phyloP scores from a whole-genome alignment of 73 alveolate genomes.

The Paramecium primaurelia region DNA sequence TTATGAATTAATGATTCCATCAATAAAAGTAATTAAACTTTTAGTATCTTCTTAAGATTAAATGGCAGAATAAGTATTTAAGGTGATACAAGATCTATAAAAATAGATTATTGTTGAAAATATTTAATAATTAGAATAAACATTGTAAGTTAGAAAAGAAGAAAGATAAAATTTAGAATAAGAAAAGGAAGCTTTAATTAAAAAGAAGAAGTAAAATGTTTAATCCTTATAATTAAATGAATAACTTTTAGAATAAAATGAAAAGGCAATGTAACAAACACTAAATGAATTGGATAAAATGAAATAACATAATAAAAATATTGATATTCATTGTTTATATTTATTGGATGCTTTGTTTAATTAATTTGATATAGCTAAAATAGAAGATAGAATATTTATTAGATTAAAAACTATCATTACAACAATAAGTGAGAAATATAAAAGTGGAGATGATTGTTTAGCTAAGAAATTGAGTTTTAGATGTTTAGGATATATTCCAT shows the following conservation, averaged over 20 bases:
- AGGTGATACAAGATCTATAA: background rate
- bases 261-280: background rate
- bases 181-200: background rate
- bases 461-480: slow-evolving; percentile 18
- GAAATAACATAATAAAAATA: background rate
- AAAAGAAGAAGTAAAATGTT: background rate
- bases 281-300: background rate
- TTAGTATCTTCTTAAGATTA: background rate
- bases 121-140: background rate
- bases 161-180: background rate
- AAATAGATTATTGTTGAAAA: background rate
- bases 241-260: background rate
- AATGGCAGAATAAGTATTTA: background rate
- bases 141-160: background rate
- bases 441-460: background rate
- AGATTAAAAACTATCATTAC: background rate
- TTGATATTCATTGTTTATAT: slow-evolving; percentile 6
- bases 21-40: background rate
- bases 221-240: background rate
- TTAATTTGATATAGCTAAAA: slow-evolving; percentile 1
- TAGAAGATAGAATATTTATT: background rate
- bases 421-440: slow-evolving; percentile 5
- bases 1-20: background rate
- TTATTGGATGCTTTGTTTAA: slow-evolving; percentile 28
- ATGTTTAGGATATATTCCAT: slow-evolving; percentile 25